Percentiles rank a stretch among this genome's conserved stretches.
Conservation (phyloP, 2,329 filamentous ascomycete species). For the Capronia coronata region DNA sequence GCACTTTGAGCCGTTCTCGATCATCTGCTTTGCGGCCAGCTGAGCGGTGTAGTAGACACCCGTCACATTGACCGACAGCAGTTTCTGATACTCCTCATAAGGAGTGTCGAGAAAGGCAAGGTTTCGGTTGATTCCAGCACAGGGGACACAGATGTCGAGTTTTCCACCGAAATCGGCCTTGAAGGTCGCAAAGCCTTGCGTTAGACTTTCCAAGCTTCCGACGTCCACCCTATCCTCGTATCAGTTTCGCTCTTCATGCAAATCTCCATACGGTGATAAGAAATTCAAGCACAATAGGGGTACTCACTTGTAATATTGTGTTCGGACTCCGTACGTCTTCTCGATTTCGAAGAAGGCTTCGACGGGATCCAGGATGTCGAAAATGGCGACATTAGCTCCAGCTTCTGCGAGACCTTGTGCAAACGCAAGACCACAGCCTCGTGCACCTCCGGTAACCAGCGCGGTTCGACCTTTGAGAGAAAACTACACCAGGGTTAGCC, state of each 20-base stretch:
- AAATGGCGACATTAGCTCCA: conserved; percentile 42
- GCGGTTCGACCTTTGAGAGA: conserved; percentile 45
- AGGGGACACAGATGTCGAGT: conserved; percentile 42
- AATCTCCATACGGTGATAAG: not conserved
- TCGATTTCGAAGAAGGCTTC: conserved; percentile 38
- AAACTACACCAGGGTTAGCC: too few relatives aligned
- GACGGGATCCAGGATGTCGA: conserved; percentile 41
- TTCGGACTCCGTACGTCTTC: conserved; percentile 39
- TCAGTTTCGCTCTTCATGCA: not conserved
- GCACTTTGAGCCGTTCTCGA: conserved; percentile 45
- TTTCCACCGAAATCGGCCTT: conserved; percentile 34
- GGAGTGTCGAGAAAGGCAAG: conserved; percentile 42
- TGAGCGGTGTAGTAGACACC: conserved; percentile 45
- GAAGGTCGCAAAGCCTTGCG: conserved; percentile 33
- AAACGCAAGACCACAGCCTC: conserved; percentile 43
- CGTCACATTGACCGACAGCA: conserved; percentile 42
- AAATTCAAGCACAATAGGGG: not conserved
- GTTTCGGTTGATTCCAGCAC: conserved; percentile 44
- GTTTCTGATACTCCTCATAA: conserved; percentile 38
- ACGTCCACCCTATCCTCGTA: conserved; percentile 36
- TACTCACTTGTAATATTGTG: conserved; percentile 38
- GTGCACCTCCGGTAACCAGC: conserved; percentile 43
- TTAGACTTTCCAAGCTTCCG: conserved; percentile 32
- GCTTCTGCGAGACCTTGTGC: conserved; percentile 43
- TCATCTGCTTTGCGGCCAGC: conserved; percentile 47